Percentiles rank a stretch among this genome's conserved stretches.
Evolutionary conservation across 2,329 filamentous ascomycete genomes (phyloP).

Genomic region (Leptographium wingfieldii): DNA sequence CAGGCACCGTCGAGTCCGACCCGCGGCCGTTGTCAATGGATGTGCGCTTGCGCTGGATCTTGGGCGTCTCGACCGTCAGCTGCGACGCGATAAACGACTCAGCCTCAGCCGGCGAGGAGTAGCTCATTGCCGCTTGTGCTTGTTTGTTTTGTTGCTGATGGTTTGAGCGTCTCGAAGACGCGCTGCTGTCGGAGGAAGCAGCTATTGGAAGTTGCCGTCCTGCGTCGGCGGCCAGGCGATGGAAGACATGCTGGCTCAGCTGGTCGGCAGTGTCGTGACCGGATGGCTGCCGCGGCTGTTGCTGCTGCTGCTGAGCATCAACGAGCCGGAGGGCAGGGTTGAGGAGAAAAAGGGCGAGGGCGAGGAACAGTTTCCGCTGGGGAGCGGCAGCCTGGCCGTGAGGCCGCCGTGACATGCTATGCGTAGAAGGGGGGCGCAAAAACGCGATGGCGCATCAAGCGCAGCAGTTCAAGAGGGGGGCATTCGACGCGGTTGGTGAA

Average conservation of each 20-base stretch:
- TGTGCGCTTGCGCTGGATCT: constrained; percentile 14
- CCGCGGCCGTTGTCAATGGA: constrained; percentile 8
- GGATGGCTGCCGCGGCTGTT: constrained; percentile 15
- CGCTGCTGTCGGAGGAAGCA: not conserved
- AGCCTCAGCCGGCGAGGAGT: constrained; percentile 16
- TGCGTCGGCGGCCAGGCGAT: not conserved
- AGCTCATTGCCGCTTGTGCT: constrained; percentile 5
- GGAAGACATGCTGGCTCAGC: not conserved
- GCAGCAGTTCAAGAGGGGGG: not conserved
- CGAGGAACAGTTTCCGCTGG: constrained; percentile 36
- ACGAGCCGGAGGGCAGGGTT: constrained; percentile 42
- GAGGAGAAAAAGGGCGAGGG: constrained; percentile 45
- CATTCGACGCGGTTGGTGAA: not conserved
- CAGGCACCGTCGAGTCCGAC: constrained; percentile 12
- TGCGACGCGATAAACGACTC: constrained; percentile 14
- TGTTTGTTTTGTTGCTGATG: not conserved
- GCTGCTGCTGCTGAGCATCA: constrained; percentile 53
- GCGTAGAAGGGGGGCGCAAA: constrained; percentile 15
- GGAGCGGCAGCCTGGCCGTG: constrained; percentile 37
- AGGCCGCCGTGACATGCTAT: constrained; percentile 51
- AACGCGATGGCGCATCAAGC: constrained; percentile 2
- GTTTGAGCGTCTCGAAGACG: not conserved
- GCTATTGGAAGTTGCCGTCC: not conserved
- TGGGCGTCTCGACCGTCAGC: constrained; percentile 16
- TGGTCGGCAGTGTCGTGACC: not conserved